A percentile compares a stretch with the other conserved stretches of the same genome.
These are phyloP conservation scores for Sporisorium reilianum DNA, from an alignment of 1,284 basidiomycete species.

Conservation along the genomic window DNA sequence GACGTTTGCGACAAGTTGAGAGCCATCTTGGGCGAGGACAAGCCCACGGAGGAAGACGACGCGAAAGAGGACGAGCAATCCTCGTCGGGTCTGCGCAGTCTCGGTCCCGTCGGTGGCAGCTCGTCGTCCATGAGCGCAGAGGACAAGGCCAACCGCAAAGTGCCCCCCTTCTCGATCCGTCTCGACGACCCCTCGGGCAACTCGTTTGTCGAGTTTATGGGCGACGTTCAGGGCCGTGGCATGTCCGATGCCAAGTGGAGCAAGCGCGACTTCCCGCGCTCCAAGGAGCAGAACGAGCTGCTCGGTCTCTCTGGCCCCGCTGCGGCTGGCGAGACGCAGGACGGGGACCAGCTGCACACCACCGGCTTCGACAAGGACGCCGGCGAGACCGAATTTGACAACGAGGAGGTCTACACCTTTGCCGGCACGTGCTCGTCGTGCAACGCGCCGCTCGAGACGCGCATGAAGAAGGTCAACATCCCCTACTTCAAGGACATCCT, in stretches of 20 bases:
- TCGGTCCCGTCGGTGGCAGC: slow-evolving; percentile 41
- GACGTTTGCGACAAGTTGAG: slow-evolving; percentile 78
- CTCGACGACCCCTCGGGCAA: slow-evolving; percentile 95
- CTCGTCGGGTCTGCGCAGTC: slow-evolving; percentile 30
- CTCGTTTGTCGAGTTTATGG: slow-evolving; percentile 76
- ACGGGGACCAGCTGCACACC: slow-evolving; percentile 66
- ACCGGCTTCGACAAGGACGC: slow-evolving; percentile 64
- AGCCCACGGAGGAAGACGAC: slow-evolving; percentile 57
- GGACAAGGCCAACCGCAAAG: slow-evolving; percentile 71
- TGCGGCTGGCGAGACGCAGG: slow-evolving; percentile 58
- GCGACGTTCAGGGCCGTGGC: slow-evolving; percentile 67
- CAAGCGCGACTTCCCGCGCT: slow-evolving; percentile 85
- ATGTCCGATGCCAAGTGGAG: slow-evolving; percentile 91
- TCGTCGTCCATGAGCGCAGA: slow-evolving; percentile 31
- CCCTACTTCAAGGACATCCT: slow-evolving; percentile 99
- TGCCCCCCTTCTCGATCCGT: slow-evolving; percentile 83
- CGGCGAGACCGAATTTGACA: slow-evolving; percentile 70
- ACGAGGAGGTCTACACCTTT: slow-evolving; percentile 91
- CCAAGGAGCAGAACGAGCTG: slow-evolving; percentile 83
- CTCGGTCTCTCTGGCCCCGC: slow-evolving; percentile 77
- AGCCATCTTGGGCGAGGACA: slow-evolving; percentile 77
- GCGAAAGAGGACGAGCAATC: slow-evolving; percentile 68
- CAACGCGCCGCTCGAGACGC: slow-evolving; percentile 82
- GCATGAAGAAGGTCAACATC: slow-evolving; percentile 96
- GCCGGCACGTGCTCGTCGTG: slow-evolving; percentile 90